Conservation (phyloP, 106 monocot species). For the Hemerocallis citrina region DNA sequence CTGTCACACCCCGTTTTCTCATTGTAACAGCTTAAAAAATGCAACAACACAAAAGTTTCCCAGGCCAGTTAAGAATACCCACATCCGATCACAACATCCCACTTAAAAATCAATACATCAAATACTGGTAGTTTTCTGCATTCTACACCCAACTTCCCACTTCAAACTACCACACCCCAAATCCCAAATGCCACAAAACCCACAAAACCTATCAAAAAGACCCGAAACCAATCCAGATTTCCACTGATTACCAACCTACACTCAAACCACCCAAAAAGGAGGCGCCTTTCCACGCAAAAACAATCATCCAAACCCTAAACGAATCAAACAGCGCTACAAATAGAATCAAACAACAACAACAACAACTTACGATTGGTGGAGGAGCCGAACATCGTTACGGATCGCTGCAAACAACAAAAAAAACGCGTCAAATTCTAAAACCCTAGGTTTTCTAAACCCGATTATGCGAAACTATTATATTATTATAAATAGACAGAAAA, state of each 20-base stretch:
- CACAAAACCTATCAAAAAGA: neutral
- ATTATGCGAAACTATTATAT: neutral
- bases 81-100: no score
- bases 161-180: neutral
- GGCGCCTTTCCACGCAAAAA: neutral
- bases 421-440: neutral
- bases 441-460: neutral
- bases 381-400: constrained; percentile 43
- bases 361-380: constrained; percentile 42
- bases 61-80: no score
- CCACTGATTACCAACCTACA: no score
- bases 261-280: neutral
- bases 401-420: neutral
- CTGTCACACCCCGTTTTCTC: no score
- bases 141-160: no score
- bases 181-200: neutral
- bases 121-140: no score
- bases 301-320: neutral
- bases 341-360: neutral
- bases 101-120: no score
- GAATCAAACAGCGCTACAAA: neutral
- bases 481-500: neutral
- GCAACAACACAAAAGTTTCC: no score
- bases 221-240: neutral
- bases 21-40: no score